A percentile compares a stretch with the other conserved stretches of the same genome.
Evolutionary conservation across 768 basidiomycete genomes (phyloP).

Genomic region (Sporobolomyces roseus): DNA sequence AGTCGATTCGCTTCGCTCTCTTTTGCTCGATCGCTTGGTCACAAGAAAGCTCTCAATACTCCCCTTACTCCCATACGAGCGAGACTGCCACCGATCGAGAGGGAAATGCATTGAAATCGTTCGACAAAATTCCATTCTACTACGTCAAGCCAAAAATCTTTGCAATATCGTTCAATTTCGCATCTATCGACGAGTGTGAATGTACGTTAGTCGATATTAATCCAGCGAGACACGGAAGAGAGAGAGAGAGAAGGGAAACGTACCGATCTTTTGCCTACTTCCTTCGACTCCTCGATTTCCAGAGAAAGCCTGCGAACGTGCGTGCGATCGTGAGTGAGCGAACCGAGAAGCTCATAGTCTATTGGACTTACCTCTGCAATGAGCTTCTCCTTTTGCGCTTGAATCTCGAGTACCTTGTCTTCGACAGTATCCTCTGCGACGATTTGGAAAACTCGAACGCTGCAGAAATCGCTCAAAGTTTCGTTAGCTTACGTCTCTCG

Average conservation of each 20-base stretch:
- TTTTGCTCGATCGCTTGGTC: too few species aligned
- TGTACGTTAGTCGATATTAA: too few species aligned
- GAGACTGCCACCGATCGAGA: too few species aligned
- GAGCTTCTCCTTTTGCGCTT: conserved; percentile 41
- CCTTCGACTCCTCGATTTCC: conserved; percentile 15
- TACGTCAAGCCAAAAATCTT: conserved; percentile 29
- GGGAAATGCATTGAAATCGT: neutral
- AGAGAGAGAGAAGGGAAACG: neutral
- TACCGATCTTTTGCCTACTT: conserved; percentile 30
- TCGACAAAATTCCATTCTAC: neutral
- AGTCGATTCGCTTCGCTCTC: neutral
- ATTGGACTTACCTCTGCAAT: conserved; percentile 36
- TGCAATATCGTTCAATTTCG: conserved; percentile 23
- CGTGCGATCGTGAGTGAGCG: neutral
- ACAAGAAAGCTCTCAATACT: too few species aligned
- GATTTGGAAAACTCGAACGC: conserved; percentile 40
- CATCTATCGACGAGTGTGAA: too few species aligned
- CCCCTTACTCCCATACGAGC: too few species aligned
- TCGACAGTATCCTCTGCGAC: conserved; percentile 45
- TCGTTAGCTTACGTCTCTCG: neutral
- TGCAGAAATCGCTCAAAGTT: neutral
- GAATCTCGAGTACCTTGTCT: conserved; percentile 43
- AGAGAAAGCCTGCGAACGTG: conserved; percentile 19
- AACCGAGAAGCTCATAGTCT: neutral
- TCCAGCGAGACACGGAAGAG: neutral